Conservation (phyloP, 225 moss, liverwort and hornwort genomes). For the Ulota crispa region DNA sequence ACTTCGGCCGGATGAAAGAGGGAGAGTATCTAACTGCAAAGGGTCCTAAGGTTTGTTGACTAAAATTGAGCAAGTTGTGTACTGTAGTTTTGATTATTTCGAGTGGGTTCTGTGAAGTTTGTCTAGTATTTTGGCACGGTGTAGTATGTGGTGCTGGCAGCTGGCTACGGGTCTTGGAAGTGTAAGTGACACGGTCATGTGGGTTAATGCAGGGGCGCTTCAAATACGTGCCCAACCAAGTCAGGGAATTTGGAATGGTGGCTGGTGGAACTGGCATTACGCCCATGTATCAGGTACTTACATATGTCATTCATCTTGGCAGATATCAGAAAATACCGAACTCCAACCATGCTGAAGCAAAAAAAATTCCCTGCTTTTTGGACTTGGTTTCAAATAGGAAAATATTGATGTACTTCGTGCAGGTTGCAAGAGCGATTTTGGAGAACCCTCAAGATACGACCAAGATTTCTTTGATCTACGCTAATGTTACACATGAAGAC, state of each 20-base stretch:
- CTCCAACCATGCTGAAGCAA: neutral
- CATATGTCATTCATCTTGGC: neutral
- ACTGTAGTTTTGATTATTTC: neutral
- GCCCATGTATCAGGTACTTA: conserved; percentile 88
- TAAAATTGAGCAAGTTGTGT: neutral
- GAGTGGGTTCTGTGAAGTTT: neutral
- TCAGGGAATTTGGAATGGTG: conserved; percentile 90
- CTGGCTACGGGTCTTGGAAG: neutral
- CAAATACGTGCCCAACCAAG: conserved; percentile 81
- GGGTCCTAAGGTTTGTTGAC: conserved; percentile 85
- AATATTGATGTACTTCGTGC: conserved; percentile 23
- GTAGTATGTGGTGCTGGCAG: neutral
- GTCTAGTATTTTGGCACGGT: neutral
- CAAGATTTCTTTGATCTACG: conserved; percentile 76
- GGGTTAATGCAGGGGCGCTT: conserved; percentile 74
- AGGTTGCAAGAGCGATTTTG: conserved; percentile 96
- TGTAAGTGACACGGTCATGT: conserved; percentile 7
- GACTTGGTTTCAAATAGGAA: neutral
- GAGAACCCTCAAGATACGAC: conserved; percentile 89
- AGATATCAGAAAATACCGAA: neutral
- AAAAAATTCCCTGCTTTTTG: neutral
- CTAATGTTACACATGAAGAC: conserved; percentile 82
- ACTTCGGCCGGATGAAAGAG: conserved; percentile 83
- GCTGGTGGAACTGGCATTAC: conserved; percentile 99
- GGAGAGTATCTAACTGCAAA: conserved; percentile 77